Percentiles rank a stretch among this genome's conserved stretches.
Conservation (phyloP, 192 early-diverging fungal species). For the Phycomyces nitens region DNA sequence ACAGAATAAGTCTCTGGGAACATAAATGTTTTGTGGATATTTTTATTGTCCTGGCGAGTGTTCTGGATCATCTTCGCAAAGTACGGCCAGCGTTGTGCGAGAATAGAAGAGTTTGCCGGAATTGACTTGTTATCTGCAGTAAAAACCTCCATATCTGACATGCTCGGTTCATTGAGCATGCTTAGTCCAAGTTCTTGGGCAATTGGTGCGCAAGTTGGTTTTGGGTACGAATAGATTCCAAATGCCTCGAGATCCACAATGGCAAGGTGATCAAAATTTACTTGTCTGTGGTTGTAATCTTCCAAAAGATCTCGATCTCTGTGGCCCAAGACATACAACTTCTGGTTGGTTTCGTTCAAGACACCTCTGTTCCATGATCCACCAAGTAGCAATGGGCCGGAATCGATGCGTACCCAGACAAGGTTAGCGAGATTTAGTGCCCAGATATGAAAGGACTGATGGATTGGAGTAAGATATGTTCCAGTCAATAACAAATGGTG, state of each 20-base stretch:
- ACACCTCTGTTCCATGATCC: constrained; percentile 78
- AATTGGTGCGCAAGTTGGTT: constrained; percentile 43
- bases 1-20: constrained; percentile 29
- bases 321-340: constrained; percentile 69
- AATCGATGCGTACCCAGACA: constrained; percentile 62
- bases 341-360: constrained; percentile 57
- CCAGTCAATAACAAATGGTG: constrained; percentile 64
- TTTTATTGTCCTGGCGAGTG: neutral
- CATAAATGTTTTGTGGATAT: constrained; percentile 22
- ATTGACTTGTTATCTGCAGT: constrained; percentile 44
- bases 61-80: constrained; percentile 37
- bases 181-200: constrained; percentile 55
- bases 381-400: constrained; percentile 58
- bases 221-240: constrained; percentile 54
- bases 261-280: constrained; percentile 73
- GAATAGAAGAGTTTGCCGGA: constrained; percentile 49
- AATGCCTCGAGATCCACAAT: constrained; percentile 68
- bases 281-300: constrained; percentile 73
- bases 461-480: constrained; percentile 60
- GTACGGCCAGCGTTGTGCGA: constrained; percentile 51
- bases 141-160: constrained; percentile 56
- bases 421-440: constrained; percentile 54
- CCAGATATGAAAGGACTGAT: constrained; percentile 68
- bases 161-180: constrained; percentile 46
- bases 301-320: constrained; percentile 59